Evolutionary conservation across 2,329 filamentous ascomycete species (phyloP).

Genomic region (Pseudomassariella vexata): DNA sequence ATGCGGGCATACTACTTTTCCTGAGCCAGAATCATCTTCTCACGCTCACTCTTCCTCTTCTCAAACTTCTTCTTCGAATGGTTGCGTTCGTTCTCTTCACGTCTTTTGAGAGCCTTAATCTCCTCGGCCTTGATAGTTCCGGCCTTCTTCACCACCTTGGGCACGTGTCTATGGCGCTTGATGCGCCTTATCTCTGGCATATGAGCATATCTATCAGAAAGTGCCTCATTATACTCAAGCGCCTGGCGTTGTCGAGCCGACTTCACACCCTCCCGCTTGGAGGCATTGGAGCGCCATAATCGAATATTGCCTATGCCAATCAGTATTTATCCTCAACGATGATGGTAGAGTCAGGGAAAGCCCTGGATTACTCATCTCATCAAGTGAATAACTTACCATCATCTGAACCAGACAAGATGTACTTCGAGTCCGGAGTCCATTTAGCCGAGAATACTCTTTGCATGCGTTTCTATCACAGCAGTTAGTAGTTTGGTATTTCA

Average conservation of each 20-base stretch:
- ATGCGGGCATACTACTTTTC: no score
- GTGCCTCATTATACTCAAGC: conserved; percentile 83
- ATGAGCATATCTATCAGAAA: conserved; percentile 80
- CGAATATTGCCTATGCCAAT: conserved; percentile 79
- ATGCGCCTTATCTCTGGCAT: conserved; percentile 96
- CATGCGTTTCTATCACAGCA: no score
- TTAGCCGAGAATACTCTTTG: conserved; percentile 67
- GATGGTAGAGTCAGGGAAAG: no score
- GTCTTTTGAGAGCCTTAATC: conserved; percentile 77
- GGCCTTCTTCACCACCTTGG: conserved; percentile 92
- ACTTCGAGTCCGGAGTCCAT: conserved; percentile 86
- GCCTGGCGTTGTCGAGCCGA: conserved; percentile 79
- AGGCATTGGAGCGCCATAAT: conserved; percentile 85
- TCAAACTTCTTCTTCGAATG: conserved; percentile 80
- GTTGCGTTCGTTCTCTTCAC: conserved; percentile 89
- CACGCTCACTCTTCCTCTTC: conserved; percentile 70
- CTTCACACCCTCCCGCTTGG: conserved; percentile 77
- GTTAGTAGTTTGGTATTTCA: no score
- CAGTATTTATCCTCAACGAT: conserved; percentile 1
- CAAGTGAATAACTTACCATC: no score
- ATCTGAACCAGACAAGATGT: conserved; percentile 84
- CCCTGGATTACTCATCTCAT: no score
- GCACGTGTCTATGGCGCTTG: conserved; percentile 82
- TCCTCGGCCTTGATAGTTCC: conserved; percentile 91
- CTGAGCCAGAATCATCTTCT: conserved; percentile 81